Conservation (phyloP, 2,329 filamentous ascomycete genomes). For the Colletotrichum higginsianum region DNA sequence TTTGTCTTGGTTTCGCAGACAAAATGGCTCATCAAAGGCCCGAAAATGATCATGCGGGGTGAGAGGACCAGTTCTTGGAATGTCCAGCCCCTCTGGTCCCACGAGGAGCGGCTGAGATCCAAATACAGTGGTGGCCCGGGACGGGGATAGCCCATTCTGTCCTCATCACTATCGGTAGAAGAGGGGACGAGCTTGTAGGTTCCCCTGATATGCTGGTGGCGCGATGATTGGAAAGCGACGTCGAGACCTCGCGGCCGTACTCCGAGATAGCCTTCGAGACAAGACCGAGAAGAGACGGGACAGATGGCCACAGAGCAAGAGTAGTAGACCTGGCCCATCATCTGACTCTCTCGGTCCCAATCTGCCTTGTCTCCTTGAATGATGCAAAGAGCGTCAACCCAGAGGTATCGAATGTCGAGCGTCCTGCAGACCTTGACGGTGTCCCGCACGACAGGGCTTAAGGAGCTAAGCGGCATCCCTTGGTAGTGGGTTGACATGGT, state of each 20-base stretch:
- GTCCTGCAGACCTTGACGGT: slow-evolving; percentile 11
- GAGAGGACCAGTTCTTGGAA: slow-evolving; percentile 19
- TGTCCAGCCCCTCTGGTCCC: slow-evolving; percentile 15
- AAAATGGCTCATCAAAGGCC: slow-evolving; percentile 1
- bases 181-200: slow-evolving; percentile 1
- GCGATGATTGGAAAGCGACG: background rate
- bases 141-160: no score
- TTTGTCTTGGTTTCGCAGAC: background rate
- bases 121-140: background rate
- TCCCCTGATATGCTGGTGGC: background rate
- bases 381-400: slow-evolving; percentile 51
- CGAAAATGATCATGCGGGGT: background rate
- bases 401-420: slow-evolving; percentile 47
- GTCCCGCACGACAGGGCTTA: slow-evolving; percentile 12
- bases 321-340: slow-evolving; percentile 27
- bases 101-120: background rate
- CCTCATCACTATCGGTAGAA: background rate
- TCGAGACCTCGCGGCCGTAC: background rate
- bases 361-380: slow-evolving; percentile 47
- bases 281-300: background rate
- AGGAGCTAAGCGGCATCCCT: background rate
- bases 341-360: slow-evolving; percentile 29
- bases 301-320: slow-evolving; percentile 7
- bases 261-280: slow-evolving; percentile 1
- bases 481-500: background rate